Evolutionary conservation across 805 yeast genomes (phyloP), one percentile per base, ranked within the genome.

Genomic region (Barnettozyma populi): DNA sequence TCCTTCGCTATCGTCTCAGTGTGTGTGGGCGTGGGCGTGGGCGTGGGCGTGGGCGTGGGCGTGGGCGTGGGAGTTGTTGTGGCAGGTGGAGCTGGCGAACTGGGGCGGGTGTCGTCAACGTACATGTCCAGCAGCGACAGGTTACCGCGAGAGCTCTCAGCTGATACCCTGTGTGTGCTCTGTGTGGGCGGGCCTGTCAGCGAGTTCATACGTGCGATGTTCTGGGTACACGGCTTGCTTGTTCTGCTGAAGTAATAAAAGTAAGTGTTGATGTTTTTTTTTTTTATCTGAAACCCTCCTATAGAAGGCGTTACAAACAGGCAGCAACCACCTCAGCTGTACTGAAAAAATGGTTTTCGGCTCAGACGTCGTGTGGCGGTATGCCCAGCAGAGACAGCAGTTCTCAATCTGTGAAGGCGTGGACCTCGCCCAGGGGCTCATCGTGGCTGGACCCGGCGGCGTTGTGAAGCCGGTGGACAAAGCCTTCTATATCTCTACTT

Each of bases 321-420:
- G 32, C 16, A 14, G 13, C 32, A 3, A 29, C 32, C 32, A 9
- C 32, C 11, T 6, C 32, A 7, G 32, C 13, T 4, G n/a, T n/a
- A 29, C 32, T 4, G 5, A 10, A 21, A 20, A 11, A 4, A 59
- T 60, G 63, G 53, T 44, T 10, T 54, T 56, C 21, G 63, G 63
- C 4, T 46, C 60, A 11, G 57, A 54, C 46, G 61, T 61, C 21
- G 53, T 64, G 9, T 68, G 72, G 72, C 39, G 71, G n/a, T 62
- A 65, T 25, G 65, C 68, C 0, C 51, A 48, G 20, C 47, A 48
- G 34, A 47, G 56, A 2, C 49, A 45, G 2, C 45, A 44, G 3
- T 69, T 60, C 51, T 48, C 60, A 1, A 59, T 68, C 19, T 74
- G 79, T 41, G 46, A 54, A 7, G 57, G 60, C 1, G 46, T 60